Base-by-base conservation (phyloP, 257 asterid genomes). In the Lithospermum erythrorhizon region DNA sequence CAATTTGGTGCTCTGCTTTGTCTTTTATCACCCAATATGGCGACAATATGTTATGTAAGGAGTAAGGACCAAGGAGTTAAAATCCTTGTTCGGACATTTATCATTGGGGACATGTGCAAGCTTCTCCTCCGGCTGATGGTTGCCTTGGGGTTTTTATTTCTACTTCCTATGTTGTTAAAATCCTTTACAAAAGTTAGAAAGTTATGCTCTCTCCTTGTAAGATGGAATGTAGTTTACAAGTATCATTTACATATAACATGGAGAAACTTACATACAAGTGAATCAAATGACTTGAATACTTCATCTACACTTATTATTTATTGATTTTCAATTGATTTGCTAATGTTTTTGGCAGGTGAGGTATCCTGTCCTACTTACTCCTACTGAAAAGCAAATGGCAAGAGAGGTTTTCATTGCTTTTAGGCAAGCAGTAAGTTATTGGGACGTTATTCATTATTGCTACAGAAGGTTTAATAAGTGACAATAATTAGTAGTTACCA, bases 361-460 rank as follows among this genome's bases (percentile, higher is more conserved):
- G 48, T 91, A 91, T 76, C 98, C 98, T 64, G 98, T 91, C 76
- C 78, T 91, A 65, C 98, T 91, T 69, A 91, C 98, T 65, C 98
- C 97, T 65, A 21, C 83, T 23, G 98, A 91, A 76, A 91, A 91
- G 78, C 93, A 91, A 78, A 86, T 91, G 95, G 82, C 97, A 22
- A 81, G 98, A 80, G 96, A 91, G 63, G 95, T 91, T 66, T 91
- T 95, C 87, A 71, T 84, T 7, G 97, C 98, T 61, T 88, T 91
- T 75, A 84, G 90, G 77, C 98, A 91, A 91, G 82, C 87, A 61
- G 95, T 91, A 82, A 88, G 98, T 82, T 23, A 59, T 24, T 52
- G 41, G 13, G 45, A 6, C 13, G 49, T 41, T 41, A 11, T 41
- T 41, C 49, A 41, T 41, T 41, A 18, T 17, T 41, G 49, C 18